Evolutionary conservation across 208 protist genomes (phyloP).

Genomic region (Plasmodiophora brassicae): DNA sequence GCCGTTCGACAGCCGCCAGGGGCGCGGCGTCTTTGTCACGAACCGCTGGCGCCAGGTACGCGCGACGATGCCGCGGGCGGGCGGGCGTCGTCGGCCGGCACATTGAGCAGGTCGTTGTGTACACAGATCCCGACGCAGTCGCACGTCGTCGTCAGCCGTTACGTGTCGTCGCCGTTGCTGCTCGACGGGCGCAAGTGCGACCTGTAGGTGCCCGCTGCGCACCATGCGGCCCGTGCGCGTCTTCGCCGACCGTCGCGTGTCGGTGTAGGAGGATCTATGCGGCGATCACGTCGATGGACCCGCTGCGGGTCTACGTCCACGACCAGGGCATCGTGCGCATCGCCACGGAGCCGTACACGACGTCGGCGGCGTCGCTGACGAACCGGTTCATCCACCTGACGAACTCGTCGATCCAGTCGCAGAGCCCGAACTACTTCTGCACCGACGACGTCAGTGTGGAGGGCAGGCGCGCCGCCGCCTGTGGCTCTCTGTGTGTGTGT

Average conservation of each 20-base stretch:
- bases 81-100: too few species aligned
- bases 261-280: conserved; percentile 26
- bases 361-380: not conserved
- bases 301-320: conserved; percentile 31
- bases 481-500: too few species aligned
- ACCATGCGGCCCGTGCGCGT: not conserved
- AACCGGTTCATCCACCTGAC: conserved; percentile 34
- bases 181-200: not conserved
- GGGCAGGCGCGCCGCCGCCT: too few species aligned
- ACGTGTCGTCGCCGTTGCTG: not conserved
- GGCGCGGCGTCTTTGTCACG: not conserved
- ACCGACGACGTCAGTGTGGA: not conserved
- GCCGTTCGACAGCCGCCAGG: not conserved
- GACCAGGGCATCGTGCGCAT: conserved; percentile 31
- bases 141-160: not conserved
- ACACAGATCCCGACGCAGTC: not conserved
- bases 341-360: conserved; percentile 35
- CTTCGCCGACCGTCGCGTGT: too few species aligned
- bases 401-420: not conserved
- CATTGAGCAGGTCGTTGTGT: too few species aligned
- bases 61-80: too few species aligned
- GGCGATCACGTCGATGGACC: conserved; percentile 4
- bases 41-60: not conserved
- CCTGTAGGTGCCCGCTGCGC: not conserved
- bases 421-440: not conserved